Evolutionary conservation across 2,329 filamentous ascomycete genomes (phyloP), one percentile per base, ranked within the genome.

Genomic region (Arachnomyces sp.): DNA sequence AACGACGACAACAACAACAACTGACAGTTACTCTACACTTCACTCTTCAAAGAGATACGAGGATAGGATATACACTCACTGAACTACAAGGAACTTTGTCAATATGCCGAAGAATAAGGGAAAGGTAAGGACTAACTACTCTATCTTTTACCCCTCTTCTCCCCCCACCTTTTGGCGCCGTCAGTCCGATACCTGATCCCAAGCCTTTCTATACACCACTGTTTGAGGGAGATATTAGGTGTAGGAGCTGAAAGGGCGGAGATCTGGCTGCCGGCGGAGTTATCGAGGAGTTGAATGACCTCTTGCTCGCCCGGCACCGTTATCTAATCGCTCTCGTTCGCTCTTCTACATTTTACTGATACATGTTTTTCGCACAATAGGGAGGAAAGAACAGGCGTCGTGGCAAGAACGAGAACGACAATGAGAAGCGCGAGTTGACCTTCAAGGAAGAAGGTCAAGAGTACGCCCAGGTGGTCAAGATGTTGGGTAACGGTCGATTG

Each of bases 61-160:
- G 20, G 20, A 25, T 25, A 5, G 9, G 5, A 25, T 25, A 25
- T 5, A 25, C 9, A 25, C 20, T 5, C 20, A 25, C 20, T 25
- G 20, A 25, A 25, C 20, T 25, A 5, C 20, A 5, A 9, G 20
- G 20, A 9, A 25, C 20, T 25, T 25, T 25, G 20, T 55, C 68
- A 81, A 69, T 48, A 95, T 95, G 89, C 89, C 89, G 61, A 95
- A 95, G 86, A 95, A 95, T 69, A 95, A 95, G 82, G 89, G 89
- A 89, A 95, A 94, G 74, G 88, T 94, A 74, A 63, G 76, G 59
- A 44, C 46, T 44, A 49, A 51, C 54, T 51, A 49, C 52, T 49
- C 46, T 34, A 42, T 44, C 48, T 51, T 50, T 38, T 40, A 37
- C 36, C 38, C 47, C 38, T 43, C 43, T 48, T 40, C 45, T 43